Base-by-base conservation (phyloP, 108 stramenopile genomes). In the Fistulifera pelliculosa region DNA sequence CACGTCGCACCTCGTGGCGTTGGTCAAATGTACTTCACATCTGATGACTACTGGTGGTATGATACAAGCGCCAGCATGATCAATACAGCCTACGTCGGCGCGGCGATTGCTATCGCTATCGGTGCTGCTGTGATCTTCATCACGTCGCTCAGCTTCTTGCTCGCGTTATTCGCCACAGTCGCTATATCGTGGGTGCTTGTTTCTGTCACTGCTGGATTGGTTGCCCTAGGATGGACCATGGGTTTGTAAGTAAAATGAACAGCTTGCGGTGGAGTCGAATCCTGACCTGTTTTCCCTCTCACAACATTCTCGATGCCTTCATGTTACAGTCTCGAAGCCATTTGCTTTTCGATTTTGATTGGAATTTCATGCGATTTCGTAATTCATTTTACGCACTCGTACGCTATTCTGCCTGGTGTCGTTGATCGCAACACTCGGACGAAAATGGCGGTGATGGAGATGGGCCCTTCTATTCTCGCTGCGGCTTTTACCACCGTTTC, bases 261-360 rank as follows among this genome's bases (percentile, higher is more conserved):
- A 18, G 13, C 17, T 49, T 17, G n/a, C n/a, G 11, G 24, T 48
- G 45, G n/a, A 16, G 55, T 11, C 12, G 39, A 59, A 6, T 49
- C 25, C n/a, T n/a, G n/a, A n/a, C n/a, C n/a, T n/a, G n/a, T n/a
- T n/a, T n/a, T n/a, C n/a, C n/a, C n/a, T n/a, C n/a, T n/a, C n/a
- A n/a, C n/a, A n/a, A n/a, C n/a, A n/a, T n/a, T n/a, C n/a, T n/a
- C n/a, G n/a, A n/a, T n/a, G n/a, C n/a, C n/a, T 5, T 52, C 25
- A 27, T 27, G 18, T 47, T 41, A 42, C 40, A 45, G 57, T 44
- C 38, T 70, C 40, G 77, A 79, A 47, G 52, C 60, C 2, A 63
- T 74, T 13, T 74, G 70, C 45, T 79, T 79, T 42, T 70, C 77
- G 13, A 79, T 79, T 69, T 31, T 79, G 63, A 71, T 79, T 40